Percentiles rank a stretch among this genome's conserved stretches.
These are phyloP conservation scores for Verticillium zaregamsianum DNA, from an alignment of 2,329 filamentous ascomycete species.

Conservation along the genomic window DNA sequence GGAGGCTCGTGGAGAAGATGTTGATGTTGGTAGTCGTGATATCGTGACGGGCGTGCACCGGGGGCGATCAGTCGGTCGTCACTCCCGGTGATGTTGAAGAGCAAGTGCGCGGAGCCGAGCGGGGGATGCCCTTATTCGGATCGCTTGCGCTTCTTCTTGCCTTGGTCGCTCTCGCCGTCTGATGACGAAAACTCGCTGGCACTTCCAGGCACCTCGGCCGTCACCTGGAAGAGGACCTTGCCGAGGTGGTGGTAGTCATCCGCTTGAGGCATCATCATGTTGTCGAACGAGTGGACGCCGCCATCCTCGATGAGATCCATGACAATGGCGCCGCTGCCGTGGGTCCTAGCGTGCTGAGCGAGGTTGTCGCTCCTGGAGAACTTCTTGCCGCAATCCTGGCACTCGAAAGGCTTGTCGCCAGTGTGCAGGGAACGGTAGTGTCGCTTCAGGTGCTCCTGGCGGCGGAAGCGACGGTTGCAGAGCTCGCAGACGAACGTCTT, in stretches of 20 bases:
- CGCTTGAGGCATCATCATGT: conserved; percentile 37
- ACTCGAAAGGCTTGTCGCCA: conserved; percentile 97
- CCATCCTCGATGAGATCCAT: conserved; percentile 81
- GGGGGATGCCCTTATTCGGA: conserved; percentile 43
- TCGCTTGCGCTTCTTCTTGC: conserved; percentile 83
- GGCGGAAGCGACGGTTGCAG: conserved; percentile 94
- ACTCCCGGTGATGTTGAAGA: conserved; percentile 5
- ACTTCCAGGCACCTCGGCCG: conserved; percentile 67
- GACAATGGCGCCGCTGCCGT: conserved; percentile 83
- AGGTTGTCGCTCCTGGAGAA: conserved; percentile 98
- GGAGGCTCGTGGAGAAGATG: conserved; percentile 14
- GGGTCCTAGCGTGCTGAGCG: conserved; percentile 90
- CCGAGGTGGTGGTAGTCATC: conserved; percentile 68
- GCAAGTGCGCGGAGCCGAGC: conserved; percentile 6
- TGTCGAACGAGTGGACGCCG: conserved; percentile 44
- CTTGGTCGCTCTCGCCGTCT: conserved; percentile 43
- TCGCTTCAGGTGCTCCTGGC: conserved; percentile 97
- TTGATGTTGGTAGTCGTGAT: conserved; percentile 11
- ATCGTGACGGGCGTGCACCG: conserved; percentile 28
- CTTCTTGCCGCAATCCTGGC: conserved; percentile 97
- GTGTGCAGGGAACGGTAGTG: conserved; percentile 98
- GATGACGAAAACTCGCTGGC: conserved; percentile 54
- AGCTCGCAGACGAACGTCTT: conserved; percentile 98
- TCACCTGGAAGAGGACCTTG: conserved; percentile 77
- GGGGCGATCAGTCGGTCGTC: conserved; percentile 4